Base-by-base conservation (phyloP, 805 yeast species). In the Naumovozyma dairenensis region DNA sequence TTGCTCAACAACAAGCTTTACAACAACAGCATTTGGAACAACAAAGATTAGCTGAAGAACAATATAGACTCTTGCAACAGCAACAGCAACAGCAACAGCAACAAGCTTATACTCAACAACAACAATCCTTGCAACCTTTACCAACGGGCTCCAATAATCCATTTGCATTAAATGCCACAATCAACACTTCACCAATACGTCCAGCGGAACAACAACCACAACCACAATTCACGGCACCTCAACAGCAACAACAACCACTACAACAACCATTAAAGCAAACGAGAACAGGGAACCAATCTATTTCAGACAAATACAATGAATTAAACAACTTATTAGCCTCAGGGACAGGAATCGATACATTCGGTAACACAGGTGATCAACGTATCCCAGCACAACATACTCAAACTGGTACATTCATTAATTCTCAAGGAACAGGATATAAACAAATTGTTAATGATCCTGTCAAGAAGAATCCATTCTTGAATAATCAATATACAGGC, bases 351-450 rank as follows among this genome's bases (percentile, higher is more conserved):
- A 66, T 85, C 37, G 98, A 87, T 62, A 87, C 96, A 0, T 92
- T 83, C 57, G 62, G 65, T 45, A 59, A 56, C 35, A 54, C 55
- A 4, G 60, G 62, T 30, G 55, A 56, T 12, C 46, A 67, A 6
- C 77, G 96, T 62, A 72, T 89, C 35, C 95, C 97, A 3, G 93
- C 94, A 29, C 96, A 89, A 52, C 89, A 82, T 55, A 89, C 96
- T 1, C 74, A 72, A 44, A 77, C 92, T 2, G 77, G 79, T 4
- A 77, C 74, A 13, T 86, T 87, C 54, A 70, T 89, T 48, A 85
- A 82, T 59, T 82, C 95, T 16, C 78, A 82, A 40, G 96, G 96
- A 48, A 82, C 89, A 5, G 95, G 94, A 21, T 72, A 65, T 49
- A 74, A 63, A 46, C 80, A 74, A 45, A 65, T 63, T 25, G 41